These are phyloP conservation scores for Penicillium manginii DNA, from an alignment of 495 filamentous ascomycete genomes.

Conservation along the genomic window DNA sequence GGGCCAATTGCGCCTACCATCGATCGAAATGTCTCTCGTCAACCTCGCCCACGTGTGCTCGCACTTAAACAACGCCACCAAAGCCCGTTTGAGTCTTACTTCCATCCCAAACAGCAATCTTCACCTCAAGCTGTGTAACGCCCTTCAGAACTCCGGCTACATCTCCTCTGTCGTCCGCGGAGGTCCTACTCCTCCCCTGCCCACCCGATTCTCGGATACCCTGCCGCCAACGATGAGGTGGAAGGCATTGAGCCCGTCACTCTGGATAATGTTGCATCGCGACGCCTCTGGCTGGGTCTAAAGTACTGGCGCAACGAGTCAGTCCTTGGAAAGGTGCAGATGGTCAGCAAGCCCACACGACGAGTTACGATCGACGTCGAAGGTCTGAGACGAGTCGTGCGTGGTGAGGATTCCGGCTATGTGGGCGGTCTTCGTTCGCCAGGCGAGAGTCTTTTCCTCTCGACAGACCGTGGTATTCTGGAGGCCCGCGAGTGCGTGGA, in stretches of 20 bases:
- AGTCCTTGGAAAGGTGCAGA: conserved; percentile 69
- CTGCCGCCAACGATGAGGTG: conserved; percentile 39
- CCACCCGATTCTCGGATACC: conserved; percentile 51
- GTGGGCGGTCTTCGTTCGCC: conserved; percentile 74
- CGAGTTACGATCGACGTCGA: conserved; percentile 64
- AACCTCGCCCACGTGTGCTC: conserved; percentile 81
- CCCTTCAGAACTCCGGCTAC: conserved; percentile 82
- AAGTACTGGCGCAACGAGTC: conserved; percentile 93
- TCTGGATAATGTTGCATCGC: conserved; percentile 72
- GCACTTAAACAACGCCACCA: conserved; percentile 91
- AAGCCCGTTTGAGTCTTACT: conserved; percentile 83
- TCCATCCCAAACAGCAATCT: conserved; percentile 82
- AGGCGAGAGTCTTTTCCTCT: conserved; percentile 83
- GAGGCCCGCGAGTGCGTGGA: conserved; percentile 87
- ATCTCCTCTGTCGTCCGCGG: conserved; percentile 81
- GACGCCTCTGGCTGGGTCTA: conserved; percentile 87
- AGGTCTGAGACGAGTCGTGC: conserved; percentile 63
- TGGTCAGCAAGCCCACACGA: conserved; percentile 79
- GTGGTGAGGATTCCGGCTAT: conserved; percentile 65
- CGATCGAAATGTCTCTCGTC: conserved; percentile 78
- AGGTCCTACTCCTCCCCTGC: conserved; percentile 67
- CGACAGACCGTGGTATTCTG: conserved; percentile 77
- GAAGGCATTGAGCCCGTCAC: conserved; percentile 63
- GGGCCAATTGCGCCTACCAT: conserved; percentile 30
- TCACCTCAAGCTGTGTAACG: conserved; percentile 73